Evolutionary conservation across 2,329 filamentous ascomycete genomes (phyloP), one percentile per base, ranked within the genome.

Genomic region (Fusarium avenaceum): DNA sequence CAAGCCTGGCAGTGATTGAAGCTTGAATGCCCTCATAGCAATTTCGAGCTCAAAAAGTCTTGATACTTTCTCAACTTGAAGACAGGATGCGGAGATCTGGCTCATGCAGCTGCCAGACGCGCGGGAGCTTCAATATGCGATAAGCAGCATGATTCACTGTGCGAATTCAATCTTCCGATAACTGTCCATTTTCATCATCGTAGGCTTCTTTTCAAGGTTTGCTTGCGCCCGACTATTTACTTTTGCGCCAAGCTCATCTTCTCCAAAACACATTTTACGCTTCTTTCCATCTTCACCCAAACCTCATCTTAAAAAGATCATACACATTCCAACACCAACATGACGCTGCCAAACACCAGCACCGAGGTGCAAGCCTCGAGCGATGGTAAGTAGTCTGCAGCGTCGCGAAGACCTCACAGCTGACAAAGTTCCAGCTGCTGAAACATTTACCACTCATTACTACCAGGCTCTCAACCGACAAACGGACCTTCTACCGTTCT

Each of bases 391-490:
- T 24, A n/a, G 28, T n/a, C 19, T 24, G 26, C 19, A 22, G 17
- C 58, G n/a, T 38, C 17, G 22, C 7, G 17, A 54, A 19, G 33
- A 33, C 14, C 6, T 15, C 17, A 48, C 35, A 35, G 19, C 67
- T 73, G 55, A 75, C 64, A 69, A 48, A 19, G 39, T 42, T 30
- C 2, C 47, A 92, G 92, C 90, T 62, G 91, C 92, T 53, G 87
- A 91, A 71, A 82, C 80, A 54, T 95, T 97, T 73, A 84, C 91
- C 69, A 88, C 90, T 64, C 83, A 86, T 65, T 97, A 91, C 82
- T 97, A 97, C 81, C 83, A 85, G 28, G 86, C 90, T n/a, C 82
- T 96, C 51, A 89, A 91, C 78, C 85, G 84, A 60, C 84, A 93
- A 40, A 75, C 85, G 32, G 80, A 81, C 9, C 85, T 97, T 15